Conservation (phyloP, 768 basidiomycete genomes). For the Epithele typhae region DNA sequence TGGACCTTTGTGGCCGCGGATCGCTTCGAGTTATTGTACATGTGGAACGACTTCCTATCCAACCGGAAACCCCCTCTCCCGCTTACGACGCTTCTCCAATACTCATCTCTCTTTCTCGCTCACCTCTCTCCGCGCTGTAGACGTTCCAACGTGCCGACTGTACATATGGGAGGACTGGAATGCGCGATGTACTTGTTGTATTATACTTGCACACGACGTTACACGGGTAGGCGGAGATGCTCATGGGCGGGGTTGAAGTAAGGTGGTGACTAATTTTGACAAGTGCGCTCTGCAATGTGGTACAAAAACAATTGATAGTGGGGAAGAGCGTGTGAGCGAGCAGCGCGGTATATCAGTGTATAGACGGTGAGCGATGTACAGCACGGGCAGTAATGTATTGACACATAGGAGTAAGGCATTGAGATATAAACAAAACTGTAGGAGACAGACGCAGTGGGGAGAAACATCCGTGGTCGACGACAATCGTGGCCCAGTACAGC, state of each 20-base stretch:
- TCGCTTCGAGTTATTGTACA: too few relatives aligned
- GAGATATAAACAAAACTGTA: slow-evolving; percentile 12
- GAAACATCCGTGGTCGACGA: slow-evolving; percentile 3
- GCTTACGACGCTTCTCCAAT: too few relatives aligned
- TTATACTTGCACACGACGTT: slow-evolving; percentile 15
- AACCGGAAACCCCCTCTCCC: neutral
- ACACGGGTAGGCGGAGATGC: slow-evolving; percentile 5
- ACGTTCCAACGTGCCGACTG: slow-evolving; percentile 2
- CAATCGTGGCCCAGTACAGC: slow-evolving; percentile 4
- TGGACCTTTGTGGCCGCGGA: too few relatives aligned
- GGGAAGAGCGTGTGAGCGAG: slow-evolving; percentile 10
- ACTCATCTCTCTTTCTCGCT: neutral
- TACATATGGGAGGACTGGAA: too few relatives aligned
- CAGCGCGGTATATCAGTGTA: slow-evolving; percentile 2
- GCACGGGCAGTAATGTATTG: slow-evolving; percentile 10
- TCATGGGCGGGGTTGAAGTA: neutral
- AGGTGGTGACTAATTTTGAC: neutral
- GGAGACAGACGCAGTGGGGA: slow-evolving; percentile 4
- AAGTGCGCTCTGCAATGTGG: slow-evolving; percentile 10
- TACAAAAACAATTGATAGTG: slow-evolving; percentile 15
- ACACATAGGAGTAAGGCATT: slow-evolving; percentile 5
- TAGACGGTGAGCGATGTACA: neutral
- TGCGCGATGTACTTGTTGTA: slow-evolving; percentile 12
- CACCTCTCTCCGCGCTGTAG: neutral
- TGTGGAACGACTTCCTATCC: slow-evolving; percentile 1